Evolutionary conservation across 768 basidiomycete genomes (phyloP).

Genomic region (Mycena amicta): DNA sequence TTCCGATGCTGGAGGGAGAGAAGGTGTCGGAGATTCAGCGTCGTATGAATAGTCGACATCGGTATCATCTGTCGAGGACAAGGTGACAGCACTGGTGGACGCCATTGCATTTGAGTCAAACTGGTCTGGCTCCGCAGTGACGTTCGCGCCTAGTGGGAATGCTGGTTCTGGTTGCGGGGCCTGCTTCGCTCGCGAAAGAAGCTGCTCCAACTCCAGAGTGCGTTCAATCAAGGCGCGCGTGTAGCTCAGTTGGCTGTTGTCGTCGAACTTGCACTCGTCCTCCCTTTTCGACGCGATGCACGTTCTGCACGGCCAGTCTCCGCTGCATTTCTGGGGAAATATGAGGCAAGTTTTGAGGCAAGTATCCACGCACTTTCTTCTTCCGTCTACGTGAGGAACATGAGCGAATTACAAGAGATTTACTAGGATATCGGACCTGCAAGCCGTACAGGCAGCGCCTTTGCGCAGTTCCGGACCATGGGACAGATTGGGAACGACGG

Average conservation of each 20-base stretch:
- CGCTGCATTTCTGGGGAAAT: not conserved
- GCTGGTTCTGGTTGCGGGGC: not conserved
- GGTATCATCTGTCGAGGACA: not conserved
- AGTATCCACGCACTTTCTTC: constrained; percentile 10
- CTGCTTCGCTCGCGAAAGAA: constrained; percentile 16
- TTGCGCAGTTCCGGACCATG: constrained; percentile 18
- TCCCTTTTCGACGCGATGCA: constrained; percentile 19
- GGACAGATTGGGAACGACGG: not conserved
- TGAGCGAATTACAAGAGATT: not conserved
- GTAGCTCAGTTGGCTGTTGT: constrained; percentile 19
- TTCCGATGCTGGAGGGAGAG: not conserved
- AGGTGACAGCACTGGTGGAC: not conserved
- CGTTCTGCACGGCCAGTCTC: constrained; percentile 18
- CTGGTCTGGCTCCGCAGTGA: constrained; percentile 9
- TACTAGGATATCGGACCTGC: constrained; percentile 7
- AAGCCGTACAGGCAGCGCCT: constrained; percentile 20
- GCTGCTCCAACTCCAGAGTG: constrained; percentile 17
- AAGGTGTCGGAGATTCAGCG: not conserved
- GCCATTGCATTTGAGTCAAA: too few species aligned
- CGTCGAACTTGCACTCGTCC: constrained; percentile 20
- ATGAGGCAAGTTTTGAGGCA: not conserved
- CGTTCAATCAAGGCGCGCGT: constrained; percentile 21
- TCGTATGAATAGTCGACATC: not conserved
- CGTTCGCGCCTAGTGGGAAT: not conserved
- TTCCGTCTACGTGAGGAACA: constrained; percentile 10